These are phyloP conservation scores for Astraeus odoratus DNA, from an alignment of 768 basidiomycete species.

Conservation along the genomic window DNA sequence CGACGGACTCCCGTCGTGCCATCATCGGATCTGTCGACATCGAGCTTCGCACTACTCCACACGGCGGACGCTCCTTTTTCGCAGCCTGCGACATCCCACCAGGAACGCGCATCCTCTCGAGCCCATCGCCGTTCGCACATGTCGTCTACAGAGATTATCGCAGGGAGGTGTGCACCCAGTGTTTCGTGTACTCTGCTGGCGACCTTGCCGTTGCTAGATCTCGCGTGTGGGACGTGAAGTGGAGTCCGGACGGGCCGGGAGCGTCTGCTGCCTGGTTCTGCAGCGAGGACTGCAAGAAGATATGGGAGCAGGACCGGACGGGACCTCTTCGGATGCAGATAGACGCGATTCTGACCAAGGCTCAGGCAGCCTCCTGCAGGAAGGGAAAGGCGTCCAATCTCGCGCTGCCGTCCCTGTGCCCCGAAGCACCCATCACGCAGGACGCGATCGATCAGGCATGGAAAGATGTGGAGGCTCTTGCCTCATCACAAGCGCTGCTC, in stretches of 20 bases:
- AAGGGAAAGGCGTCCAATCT: conserved; percentile 17
- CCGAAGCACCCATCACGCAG: conserved; percentile 25
- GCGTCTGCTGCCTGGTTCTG: conserved; percentile 53
- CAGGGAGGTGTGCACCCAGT: conserved; percentile 60
- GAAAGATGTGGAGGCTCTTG: conserved; percentile 32
- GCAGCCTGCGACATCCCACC: conserved; percentile 35
- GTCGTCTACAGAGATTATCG: conserved; percentile 58
- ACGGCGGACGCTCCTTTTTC: conserved; percentile 51
- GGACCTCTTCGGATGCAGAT: conserved; percentile 27
- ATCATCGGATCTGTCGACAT: conserved; percentile 10
- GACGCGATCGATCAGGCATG: conserved; percentile 40
- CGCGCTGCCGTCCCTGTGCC: conserved; percentile 10
- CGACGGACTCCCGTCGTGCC: not conserved
- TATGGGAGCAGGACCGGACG: conserved; percentile 34
- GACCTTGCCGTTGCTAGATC: conserved; percentile 17
- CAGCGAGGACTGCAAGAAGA: conserved; percentile 37
- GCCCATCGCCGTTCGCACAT: conserved; percentile 44
- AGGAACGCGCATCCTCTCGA: conserved; percentile 38
- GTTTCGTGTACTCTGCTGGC: conserved; percentile 49
- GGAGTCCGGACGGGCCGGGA: conserved; percentile 15
- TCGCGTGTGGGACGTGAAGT: conserved; percentile 40
- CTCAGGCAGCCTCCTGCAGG: conserved; percentile 22
- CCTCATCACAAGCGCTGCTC: conserved; percentile 17
- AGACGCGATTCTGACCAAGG: conserved; percentile 32
- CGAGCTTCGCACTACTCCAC: conserved; percentile 28